These are phyloP conservation scores for Coemansia sp. DNA, from an alignment of 192 early-diverging fungal species.

Conservation along the genomic window DNA sequence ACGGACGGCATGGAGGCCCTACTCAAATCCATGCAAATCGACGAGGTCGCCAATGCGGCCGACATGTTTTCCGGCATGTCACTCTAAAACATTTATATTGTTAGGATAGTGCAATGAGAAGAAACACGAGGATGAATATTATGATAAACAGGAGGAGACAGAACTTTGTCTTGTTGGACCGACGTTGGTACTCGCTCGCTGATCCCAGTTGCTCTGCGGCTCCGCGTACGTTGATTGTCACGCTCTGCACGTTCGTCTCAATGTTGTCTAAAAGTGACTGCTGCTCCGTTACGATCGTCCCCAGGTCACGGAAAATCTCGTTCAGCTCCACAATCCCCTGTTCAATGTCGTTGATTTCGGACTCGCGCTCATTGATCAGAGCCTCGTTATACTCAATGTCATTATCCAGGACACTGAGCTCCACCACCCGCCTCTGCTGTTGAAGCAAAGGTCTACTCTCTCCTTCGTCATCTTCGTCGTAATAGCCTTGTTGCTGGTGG, in stretches of 20 bases:
- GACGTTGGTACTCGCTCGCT: slow-evolving; percentile 78
- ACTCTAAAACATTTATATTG: slow-evolving; percentile 12
- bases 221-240: slow-evolving; percentile 71
- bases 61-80: slow-evolving; percentile 39
- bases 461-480: slow-evolving; percentile 3
- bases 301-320: slow-evolving; percentile 95
- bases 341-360: slow-evolving; percentile 89
- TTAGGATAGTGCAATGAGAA: slow-evolving; percentile 57
- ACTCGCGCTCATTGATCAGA: slow-evolving; percentile 90
- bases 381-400: slow-evolving; percentile 94
- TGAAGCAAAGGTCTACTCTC: slow-evolving; percentile 31
- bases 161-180: slow-evolving; percentile 76
- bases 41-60: slow-evolving; percentile 45
- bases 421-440: slow-evolving; percentile 44
- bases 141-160: slow-evolving; percentile 76
- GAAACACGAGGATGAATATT: slow-evolving; percentile 60
- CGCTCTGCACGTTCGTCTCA: slow-evolving; percentile 86
- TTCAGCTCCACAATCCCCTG: slow-evolving; percentile 91
- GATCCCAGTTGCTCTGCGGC: slow-evolving; percentile 76
- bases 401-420: slow-evolving; percentile 77
- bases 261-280: slow-evolving; percentile 92
- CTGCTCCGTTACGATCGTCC: slow-evolving; percentile 97
- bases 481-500: slow-evolving; percentile 5
- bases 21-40: slow-evolving; percentile 47
- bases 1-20: slow-evolving; percentile 38